Evolutionary conservation across 2,329 filamentous ascomycete genomes (phyloP).

Genomic region (Ustulina deusta): DNA sequence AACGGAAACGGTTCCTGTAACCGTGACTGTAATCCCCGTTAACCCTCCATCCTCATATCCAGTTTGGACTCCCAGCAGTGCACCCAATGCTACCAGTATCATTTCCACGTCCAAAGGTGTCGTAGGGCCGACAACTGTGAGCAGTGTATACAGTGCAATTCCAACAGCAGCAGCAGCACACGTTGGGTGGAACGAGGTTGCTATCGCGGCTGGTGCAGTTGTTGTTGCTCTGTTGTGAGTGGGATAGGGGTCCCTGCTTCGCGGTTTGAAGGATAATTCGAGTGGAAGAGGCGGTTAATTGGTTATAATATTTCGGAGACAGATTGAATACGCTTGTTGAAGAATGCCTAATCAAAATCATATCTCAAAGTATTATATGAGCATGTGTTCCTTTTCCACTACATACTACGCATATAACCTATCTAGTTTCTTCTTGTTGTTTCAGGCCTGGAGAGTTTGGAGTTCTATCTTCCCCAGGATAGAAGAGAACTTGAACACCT

Average conservation of each 20-base stretch:
- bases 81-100: slow-evolving; percentile 20
- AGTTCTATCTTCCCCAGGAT: too few species aligned
- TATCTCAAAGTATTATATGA: slow-evolving; percentile 10
- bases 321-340: background rate
- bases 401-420: background rate
- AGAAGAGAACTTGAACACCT: too few species aligned
- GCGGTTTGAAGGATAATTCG: background rate
- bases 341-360: slow-evolving; percentile 1
- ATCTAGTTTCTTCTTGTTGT: slow-evolving; percentile 4
- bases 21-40: slow-evolving; percentile 35
- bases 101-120: slow-evolving; percentile 26
- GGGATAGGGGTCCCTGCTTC: background rate
- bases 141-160: slow-evolving; percentile 21
- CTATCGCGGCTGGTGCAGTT: slow-evolving; percentile 38
- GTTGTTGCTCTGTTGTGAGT: slow-evolving; percentile 41
- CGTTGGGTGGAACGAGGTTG: slow-evolving; percentile 39
- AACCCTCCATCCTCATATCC: slow-evolving; percentile 23
- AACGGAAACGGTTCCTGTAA: slow-evolving; percentile 31
- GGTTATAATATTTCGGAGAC: slow-evolving; percentile 8
- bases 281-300: slow-evolving; percentile 5
- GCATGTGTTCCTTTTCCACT: background rate
- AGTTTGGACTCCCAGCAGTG: slow-evolving; percentile 13
- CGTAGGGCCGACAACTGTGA: slow-evolving; percentile 11
- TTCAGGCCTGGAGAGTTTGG: background rate
- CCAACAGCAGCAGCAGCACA: slow-evolving; percentile 43